Base-by-base conservation (phyloP, 2,329 filamentous ascomycete genomes). In the Curvularia spicifera region DNA sequence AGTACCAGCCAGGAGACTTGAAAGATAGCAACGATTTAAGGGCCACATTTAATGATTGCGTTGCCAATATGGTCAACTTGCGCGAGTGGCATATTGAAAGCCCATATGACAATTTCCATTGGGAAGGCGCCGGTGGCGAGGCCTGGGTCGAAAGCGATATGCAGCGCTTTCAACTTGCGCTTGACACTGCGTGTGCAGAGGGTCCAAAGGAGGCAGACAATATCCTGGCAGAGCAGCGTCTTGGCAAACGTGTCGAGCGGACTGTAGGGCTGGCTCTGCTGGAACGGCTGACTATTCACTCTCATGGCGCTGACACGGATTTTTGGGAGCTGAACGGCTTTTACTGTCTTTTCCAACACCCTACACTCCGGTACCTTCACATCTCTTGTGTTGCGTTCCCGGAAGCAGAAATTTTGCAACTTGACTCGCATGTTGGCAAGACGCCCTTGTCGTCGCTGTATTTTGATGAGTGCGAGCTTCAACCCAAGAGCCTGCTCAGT, bases 391-490 rank as follows among this genome's bases (percentile, higher is more conserved):
- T 75, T 15, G 64, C 61, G 6, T 62, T 76, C 8, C 65, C 67
- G 0, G 55, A 50, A 1, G 20, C 49, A 1, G 61, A 62, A 5
- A 44, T 76, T 2, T 61, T 64, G 1, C 51, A 66, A 15, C 66
- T 76, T 7, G 59, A 62, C 9, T 28, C 60, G 6, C 66, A 71
- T 35, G 24, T 50, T 7, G 57, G 52, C 4, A 64, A 55, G 2
- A 76, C 75, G 1, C 70, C 74, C 10, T 60, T 77, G 39, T 64
- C 56, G 12, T 71, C 66, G 1, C 71, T 77, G 8, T 56, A 73
- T 18, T 73, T 77, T 44, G 72, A 77, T 51, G 75, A 77, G 55
- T 77, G 74, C 60, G 68, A 72, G 22, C 56, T 77, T 3, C 52
- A 58, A 3, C 61, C 71, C 6, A 57, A 57, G 35, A 69, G 66